A percentile compares a stretch with the other conserved stretches of the same genome.
These are phyloP conservation scores for Centrapalus pauciflorus DNA, from an alignment of 129 eudicot genomes.

Conservation along the genomic window DNA sequence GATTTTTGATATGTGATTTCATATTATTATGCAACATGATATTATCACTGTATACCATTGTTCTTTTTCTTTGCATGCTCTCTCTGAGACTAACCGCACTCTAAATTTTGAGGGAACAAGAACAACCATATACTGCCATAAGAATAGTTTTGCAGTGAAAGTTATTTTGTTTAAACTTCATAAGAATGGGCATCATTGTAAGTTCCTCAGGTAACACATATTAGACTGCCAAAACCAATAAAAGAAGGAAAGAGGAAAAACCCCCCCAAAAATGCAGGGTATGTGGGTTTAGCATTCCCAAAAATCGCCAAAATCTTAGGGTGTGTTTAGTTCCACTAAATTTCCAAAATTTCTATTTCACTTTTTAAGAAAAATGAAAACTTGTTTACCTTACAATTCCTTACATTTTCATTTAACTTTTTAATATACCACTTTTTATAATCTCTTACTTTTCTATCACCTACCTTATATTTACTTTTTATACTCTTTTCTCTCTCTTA, in stretches of 20 bases:
- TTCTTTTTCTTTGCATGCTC: not conserved
- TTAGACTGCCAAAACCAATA: not conserved
- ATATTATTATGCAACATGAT: not conserved
- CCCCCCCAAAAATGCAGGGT: not conserved
- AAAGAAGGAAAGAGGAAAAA: not conserved
- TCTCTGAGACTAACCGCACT: not conserved
- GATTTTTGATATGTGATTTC: not conserved
- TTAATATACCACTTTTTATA: no score
- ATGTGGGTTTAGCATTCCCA: not conserved
- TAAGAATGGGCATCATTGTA: not conserved
- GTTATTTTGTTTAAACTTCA: not conserved
- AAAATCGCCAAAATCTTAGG: not conserved
- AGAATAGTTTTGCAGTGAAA: not conserved
- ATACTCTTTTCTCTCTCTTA: no score
- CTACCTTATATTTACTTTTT: no score
- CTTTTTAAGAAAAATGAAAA: no score
- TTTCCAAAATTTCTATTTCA: no score
- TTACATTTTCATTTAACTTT: no score
- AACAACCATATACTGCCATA: not conserved
- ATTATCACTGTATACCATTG: not conserved
- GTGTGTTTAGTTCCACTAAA: no score
- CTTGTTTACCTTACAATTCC: no score
- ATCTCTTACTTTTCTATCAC: no score
- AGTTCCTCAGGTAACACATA: not conserved
- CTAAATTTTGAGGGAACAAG: not conserved